Evolutionary conservation across 345 rosid genomes (phyloP).

Genomic region (Eucalyptus globulus): DNA sequence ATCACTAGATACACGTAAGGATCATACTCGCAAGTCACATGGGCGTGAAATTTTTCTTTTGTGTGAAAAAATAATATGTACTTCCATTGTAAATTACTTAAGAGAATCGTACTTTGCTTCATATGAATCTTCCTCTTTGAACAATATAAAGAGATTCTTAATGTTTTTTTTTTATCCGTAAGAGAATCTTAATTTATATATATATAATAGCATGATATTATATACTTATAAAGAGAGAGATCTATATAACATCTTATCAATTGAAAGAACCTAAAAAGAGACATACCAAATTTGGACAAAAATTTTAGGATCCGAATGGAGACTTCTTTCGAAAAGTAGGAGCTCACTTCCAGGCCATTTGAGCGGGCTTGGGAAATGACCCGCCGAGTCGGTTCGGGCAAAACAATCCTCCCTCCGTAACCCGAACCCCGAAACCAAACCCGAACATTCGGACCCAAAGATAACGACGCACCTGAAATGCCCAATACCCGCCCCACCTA

Average conservation of each 20-base stretch:
- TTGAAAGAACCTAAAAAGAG: neutral
- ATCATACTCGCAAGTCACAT: neutral
- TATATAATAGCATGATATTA: neutral
- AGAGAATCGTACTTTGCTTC: rapidly evolving
- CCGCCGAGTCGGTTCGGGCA: neutral
- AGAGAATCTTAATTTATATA: neutral
- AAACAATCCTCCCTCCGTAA: slow-evolving; percentile 3
- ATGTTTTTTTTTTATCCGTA: neutral
- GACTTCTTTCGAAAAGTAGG: neutral
- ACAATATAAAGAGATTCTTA: neutral
- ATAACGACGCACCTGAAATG: neutral
- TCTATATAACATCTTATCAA: neutral
- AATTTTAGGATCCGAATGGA: neutral
- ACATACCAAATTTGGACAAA: neutral
- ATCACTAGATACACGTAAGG: rapidly evolving
- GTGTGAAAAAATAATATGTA: neutral
- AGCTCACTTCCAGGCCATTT: neutral
- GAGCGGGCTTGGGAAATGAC: neutral
- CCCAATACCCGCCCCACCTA: neutral
- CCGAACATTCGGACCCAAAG: neutral
- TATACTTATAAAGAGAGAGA: neutral
- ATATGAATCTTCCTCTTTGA: neutral
- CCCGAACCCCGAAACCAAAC: neutral
- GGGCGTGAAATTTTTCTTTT: neutral
- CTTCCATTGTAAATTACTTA: neutral